Evolutionary conservation across 805 yeast genomes (phyloP), one percentile per base, ranked within the genome.

Genomic region (Candida ortonii): DNA sequence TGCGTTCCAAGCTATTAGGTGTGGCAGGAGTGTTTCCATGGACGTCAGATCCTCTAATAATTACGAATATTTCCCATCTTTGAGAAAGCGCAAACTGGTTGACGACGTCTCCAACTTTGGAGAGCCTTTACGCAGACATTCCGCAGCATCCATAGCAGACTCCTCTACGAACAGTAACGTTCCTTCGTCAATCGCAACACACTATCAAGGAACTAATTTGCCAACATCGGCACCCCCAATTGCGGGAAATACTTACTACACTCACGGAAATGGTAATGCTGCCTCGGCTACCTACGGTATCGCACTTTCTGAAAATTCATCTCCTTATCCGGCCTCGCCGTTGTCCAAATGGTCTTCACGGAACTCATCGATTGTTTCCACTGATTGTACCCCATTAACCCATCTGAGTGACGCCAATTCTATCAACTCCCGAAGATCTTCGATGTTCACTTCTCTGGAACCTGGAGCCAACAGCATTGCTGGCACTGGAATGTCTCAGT

Each of bases 321-420:
- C 53, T 3, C 52, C 54, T 11, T 54, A 38, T 38, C 53, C 46
- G 6, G 50, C 43, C 18, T 55, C 63, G 4, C 62, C 63, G 6
- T 37, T 56, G 17, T 58, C 63, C 10, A 52, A 50, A 26, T 40
- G 54, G 6, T 54, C 61, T 7, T 57, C 62, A 2, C 40, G 63
- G 30, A 56, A 55, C 26, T 54, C 60, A 3, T 58, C 63, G 4
- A 49, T 58, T 25, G 45, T 50, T 3, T 54, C 59, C 10, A 46
- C 59, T 1, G 62, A 57, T 21, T 53, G 48, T 30, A 51, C 60
- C 6, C 55, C 59, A n/a, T 29, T 56, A 17, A 47, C 55, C 0
- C 50, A 47, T 33, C 22, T 47, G 16, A 46, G 50, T 12, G 57
- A 50, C 14, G 46, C 33, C 6, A 46, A 44, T 23, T 45, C 49